phyloP scores from a whole-genome alignment of 495 filamentous ascomycete species.

The Geoglossum glabrum region DNA sequence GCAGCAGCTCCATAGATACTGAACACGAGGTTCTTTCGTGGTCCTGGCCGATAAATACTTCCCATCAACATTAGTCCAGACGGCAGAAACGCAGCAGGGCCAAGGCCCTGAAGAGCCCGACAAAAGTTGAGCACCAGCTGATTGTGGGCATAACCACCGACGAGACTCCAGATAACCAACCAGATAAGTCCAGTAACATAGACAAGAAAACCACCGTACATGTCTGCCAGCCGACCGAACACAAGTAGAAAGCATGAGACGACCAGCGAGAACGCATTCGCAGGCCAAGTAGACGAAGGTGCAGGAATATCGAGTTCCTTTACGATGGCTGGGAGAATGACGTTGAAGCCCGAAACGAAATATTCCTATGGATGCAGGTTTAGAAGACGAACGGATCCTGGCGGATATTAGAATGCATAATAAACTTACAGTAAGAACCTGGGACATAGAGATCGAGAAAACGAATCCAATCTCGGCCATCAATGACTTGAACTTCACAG shows the following conservation, averaged over 20 bases:
- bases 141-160: conserved; percentile 50
- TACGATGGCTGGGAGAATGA: conserved; percentile 51
- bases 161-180: conserved; percentile 51
- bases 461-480: conserved; percentile 50
- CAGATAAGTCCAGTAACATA: conserved; percentile 50
- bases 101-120: conserved; percentile 63
- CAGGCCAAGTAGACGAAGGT: conserved; percentile 54
- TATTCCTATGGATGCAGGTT: conserved; percentile 35
- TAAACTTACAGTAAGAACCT: conserved; percentile 42
- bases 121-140: conserved; percentile 54
- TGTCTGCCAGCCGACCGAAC: conserved; percentile 57
- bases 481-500: conserved; percentile 37
- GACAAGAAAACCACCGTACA: conserved; percentile 53
- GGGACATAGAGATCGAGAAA: conserved; percentile 51
- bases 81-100: conserved; percentile 57
- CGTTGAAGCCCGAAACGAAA: conserved; percentile 72
- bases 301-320: conserved; percentile 41
- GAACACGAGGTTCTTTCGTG: conserved; percentile 72
- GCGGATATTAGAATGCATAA: background rate
- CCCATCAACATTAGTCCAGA: conserved; percentile 63
- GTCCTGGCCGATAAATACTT: conserved; percentile 62
- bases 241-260: conserved; percentile 55
- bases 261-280: conserved; percentile 56
- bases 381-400: conserved; percentile 6
- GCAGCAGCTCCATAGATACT: conserved; percentile 62